Evolutionary conservation across 225 moss, liverwort and hornwort genomes (phyloP).

Genomic region (Antitrichia curtipendula): DNA sequence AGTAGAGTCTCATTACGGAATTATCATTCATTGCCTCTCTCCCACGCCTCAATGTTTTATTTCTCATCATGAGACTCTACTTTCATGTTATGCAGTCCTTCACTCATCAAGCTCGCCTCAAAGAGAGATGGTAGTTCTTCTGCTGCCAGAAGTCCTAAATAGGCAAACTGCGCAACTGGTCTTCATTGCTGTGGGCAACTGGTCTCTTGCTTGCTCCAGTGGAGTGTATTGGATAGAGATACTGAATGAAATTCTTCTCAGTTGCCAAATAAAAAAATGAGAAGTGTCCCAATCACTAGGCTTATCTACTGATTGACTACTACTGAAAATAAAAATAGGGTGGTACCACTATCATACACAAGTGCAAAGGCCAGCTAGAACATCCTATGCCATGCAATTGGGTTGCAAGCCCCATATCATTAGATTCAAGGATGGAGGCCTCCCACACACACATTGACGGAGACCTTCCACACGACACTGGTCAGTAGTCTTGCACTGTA

Average conservation of each 20-base stretch:
- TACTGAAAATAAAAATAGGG: not conserved
- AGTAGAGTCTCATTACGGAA: not conserved
- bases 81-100: not conserved
- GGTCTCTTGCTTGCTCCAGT: not conserved
- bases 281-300: not conserved
- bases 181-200: no score
- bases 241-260: not conserved
- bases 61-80: not conserved
- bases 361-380: not conserved
- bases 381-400: not conserved
- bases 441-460: not conserved
- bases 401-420: slow-evolving; percentile 1
- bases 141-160: not conserved
- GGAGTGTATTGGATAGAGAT: not conserved
- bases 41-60: not conserved
- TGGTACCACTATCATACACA: not conserved
- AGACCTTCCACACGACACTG: not conserved
- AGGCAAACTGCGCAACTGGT: no score
- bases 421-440: not conserved
- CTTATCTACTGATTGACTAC: not conserved
- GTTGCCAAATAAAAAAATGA: not conserved
- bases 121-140: not conserved
- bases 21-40: not conserved
- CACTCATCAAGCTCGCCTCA: not conserved
- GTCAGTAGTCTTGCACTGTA: not conserved